Base-by-base conservation (phyloP, 331 rosid genomes). In the Cydonia oblonga region DNA sequence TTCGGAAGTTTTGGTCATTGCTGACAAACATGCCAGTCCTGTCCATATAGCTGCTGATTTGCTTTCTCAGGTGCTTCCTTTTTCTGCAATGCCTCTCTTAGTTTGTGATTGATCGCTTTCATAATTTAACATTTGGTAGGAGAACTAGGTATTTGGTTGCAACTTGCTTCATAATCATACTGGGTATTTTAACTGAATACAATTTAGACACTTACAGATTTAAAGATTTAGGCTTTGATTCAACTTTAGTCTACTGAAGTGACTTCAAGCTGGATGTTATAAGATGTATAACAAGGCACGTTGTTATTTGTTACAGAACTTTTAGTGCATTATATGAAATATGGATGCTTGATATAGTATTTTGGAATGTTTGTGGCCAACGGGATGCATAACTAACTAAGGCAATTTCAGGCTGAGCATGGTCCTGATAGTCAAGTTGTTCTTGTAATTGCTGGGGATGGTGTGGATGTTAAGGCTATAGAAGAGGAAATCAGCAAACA, bases 361-460 rank as follows among this genome's bases (percentile, higher is more conserved):
- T 28, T 76, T 5, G n/a, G n/a, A 53, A 20, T 53, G 61, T 80
- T 51, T 77, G 74, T 72, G 71, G 60, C 38, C 20, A 20, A 23
- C 19, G 61, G 44, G 61, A 35, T 35, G 12, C 42, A 38, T 38
- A 38, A 84, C 9, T 65, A 64, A 73, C 72, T 57, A 70, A 64
- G 44, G 18, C 59, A 42, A 74, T 83, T 80, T 77, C 93, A 91
- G 99, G 99, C 97, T 23, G 99, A 95, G 81, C 99, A 95, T 67
- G 99, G 99, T 66, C 97, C 99, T 65, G 99, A 95, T 73, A 95
- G 97, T 85, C 99, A 95, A 80, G 99, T 95, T 74, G 99, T 95
- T 86, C 99, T 95, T 80, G 97, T 91, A 72, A 81, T 91, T 68
- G 78, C 88, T 53, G 99, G 97, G 56, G 97, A 89, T 78, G 96